Evolutionary conservation across 2,329 filamentous ascomycete species (phyloP), one percentile per base, ranked within the genome.

Genomic region (Claviceps monticola): DNA sequence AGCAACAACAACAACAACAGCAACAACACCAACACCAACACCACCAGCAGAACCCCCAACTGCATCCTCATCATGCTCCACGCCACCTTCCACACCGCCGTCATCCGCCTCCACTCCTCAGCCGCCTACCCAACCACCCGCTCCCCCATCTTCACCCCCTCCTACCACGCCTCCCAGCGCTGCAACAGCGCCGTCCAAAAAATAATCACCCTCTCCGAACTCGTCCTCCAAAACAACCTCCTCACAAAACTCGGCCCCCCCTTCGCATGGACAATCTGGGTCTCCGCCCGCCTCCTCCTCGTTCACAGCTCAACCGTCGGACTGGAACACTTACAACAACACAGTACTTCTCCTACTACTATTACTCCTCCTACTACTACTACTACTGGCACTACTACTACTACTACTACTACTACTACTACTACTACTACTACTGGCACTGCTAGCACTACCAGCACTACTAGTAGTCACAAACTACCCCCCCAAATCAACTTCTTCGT

Each of bases 261-360:
- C 0, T 95, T 95, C 64, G 89, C 89, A 3, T 96, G 95, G 63
- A 89, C 87, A 0, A 74, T 95, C 1, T 95, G 90, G 90, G 90
- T 95, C 16, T 88, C 87, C 3, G 88, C 90, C 5, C 83, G 90
- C 3, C 75, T 95, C 3, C 74, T 95, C 5, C 81, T 95, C 8
- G 90, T 96, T 2, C 89, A 95, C 64, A 88, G 88, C 26, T 93
- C 87, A 7, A 95, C 89, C 0, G 88, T 94, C 51, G 21, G 21
- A 21, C 21, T 21, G 3, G 21, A 21, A 21, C 21, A 21, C 21
- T 21, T 21, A 21, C 21, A 21, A 21, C 21, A 21, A 21, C 21
- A 21, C 21, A 21, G 2, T 21, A 21, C 2, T n/a, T n/a, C n/a
- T n/a, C 3, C 21, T 21, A 21, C 21, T 3, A 3, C 2, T 21